phyloP scores from a whole-genome alignment of 164 flowering plant species.

The Piper betle region DNA sequence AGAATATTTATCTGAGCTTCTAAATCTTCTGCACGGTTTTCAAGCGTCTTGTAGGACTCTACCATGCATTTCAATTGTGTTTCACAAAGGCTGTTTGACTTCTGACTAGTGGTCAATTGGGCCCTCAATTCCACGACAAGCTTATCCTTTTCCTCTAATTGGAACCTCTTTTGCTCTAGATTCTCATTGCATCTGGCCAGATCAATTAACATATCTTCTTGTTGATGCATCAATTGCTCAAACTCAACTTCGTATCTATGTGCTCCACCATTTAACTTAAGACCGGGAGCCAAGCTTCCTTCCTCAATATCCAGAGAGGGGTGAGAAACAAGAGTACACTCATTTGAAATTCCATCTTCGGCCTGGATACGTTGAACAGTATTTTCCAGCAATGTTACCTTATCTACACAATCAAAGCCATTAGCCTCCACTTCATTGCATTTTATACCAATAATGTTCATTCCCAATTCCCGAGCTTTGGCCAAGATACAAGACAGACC shows the following conservation, averaged over 20 bases:
- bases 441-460: slow-evolving; percentile 38
- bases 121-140: slow-evolving; percentile 55
- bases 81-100: slow-evolving; percentile 67
- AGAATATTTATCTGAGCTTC: slow-evolving; percentile 53
- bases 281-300: slow-evolving; percentile 25
- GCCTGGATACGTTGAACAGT: slow-evolving; percentile 25
- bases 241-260: slow-evolving; percentile 37
- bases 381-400: slow-evolving; percentile 70
- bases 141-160: slow-evolving; percentile 58
- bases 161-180: slow-evolving; percentile 46
- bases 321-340: slow-evolving; percentile 25
- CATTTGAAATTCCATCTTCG: slow-evolving; percentile 35
- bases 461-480: slow-evolving; percentile 44
- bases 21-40: slow-evolving; percentile 54
- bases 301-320: slow-evolving; percentile 57
- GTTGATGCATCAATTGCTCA: slow-evolving; percentile 54
- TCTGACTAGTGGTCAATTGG: slow-evolving; percentile 62
- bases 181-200: slow-evolving; percentile 45
- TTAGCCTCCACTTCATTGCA: slow-evolving; percentile 37
- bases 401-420: slow-evolving; percentile 74
- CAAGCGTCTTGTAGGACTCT: slow-evolving; percentile 86
- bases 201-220: slow-evolving; percentile 41
- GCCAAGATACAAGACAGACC: slow-evolving; percentile 56
- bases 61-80: slow-evolving; percentile 98
- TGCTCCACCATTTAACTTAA: slow-evolving; percentile 23